phyloP scores from a whole-genome alignment of 2,329 filamentous ascomycete species.

The Aspergillus sp. region DNA sequence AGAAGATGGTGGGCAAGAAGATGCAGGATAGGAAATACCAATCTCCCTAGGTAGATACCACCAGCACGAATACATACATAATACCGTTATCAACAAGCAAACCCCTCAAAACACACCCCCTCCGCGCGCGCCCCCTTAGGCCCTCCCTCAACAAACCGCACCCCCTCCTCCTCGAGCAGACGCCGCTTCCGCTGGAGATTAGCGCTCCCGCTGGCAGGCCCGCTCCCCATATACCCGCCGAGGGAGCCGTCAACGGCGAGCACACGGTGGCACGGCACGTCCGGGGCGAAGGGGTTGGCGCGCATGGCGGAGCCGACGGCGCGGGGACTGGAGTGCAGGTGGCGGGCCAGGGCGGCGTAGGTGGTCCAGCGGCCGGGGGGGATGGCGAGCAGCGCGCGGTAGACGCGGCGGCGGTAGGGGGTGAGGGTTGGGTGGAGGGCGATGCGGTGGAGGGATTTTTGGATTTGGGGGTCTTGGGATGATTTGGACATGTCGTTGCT shows the following conservation, averaged over 20 bases:
- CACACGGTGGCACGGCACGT: slow-evolving; percentile 78
- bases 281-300: slow-evolving; percentile 77
- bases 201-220: slow-evolving; percentile 45
- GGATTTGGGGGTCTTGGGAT: slow-evolving; percentile 3
- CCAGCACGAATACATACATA: too few relatives aligned
- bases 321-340: slow-evolving; percentile 68
- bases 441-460: slow-evolving; percentile 42
- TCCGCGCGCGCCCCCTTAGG: slow-evolving; percentile 18
- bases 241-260: slow-evolving; percentile 67
- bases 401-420: slow-evolving; percentile 57
- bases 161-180: slow-evolving; percentile 35
- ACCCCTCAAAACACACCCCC: slow-evolving; percentile 29
- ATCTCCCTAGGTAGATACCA: too few relatives aligned
- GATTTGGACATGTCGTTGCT: not conserved
- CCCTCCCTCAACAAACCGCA: slow-evolving; percentile 34
- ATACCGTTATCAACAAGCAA: too few relatives aligned
- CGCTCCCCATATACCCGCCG: slow-evolving; percentile 53
- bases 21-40: too few relatives aligned
- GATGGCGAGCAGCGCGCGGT: slow-evolving; percentile 72
- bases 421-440: slow-evolving; percentile 47
- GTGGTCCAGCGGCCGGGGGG: slow-evolving; percentile 74
- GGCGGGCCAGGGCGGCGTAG: slow-evolving; percentile 69
- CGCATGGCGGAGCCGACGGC: slow-evolving; percentile 77
- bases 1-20: too few relatives aligned
- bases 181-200: slow-evolving; percentile 37